Base-by-base conservation (phyloP, 2,329 filamentous ascomycete species). In the Stenocarpella maydis region DNA sequence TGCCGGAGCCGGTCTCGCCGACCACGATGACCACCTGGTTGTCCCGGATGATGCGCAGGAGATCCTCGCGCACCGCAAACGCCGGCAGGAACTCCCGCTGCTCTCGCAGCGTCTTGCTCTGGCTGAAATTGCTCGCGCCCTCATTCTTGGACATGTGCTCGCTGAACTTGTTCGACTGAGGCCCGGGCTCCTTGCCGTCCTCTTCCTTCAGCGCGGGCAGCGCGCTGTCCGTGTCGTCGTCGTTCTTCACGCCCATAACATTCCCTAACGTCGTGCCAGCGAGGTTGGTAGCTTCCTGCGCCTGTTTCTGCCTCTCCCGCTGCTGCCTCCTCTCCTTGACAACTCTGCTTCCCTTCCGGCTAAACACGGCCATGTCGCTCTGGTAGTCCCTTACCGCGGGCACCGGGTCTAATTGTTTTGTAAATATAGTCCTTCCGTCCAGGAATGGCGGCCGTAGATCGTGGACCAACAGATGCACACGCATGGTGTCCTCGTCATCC, bases 331-430 rank as follows among this genome's bases (percentile, higher is more conserved):
- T 91, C 75, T 99, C 96, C 76, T 92, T 93, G 15, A 99, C 96
- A 2, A 98, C 94, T 75, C 90, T 92, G 77, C 95, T 98, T 0
- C 96, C 96, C 78, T 98, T 98, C 52, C 95, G 88, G 81, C 94
- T 97, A 75, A 98, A 98, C 1, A 99, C 95, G 1, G 96, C 96
- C 96, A 99, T 97, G 77, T 99, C 96, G 77, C 97, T 99, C 80
- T 98, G 95, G 31, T 92, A 91, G 78, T 99, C 96, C 65, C 92
- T 88, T 17, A 99, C 93, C 0, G 96, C 97, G 0, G 95, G 94
- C 1, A 99, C 92, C 0, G 96, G 97, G 70, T 99, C 96, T 26
- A 98, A 80, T 79, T 99, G 97, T 80, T 98, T 98, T 4, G 96
- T 99, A 78, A 99, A 99, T 69, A 99, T 92, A 24, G 92, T 98